phyloP scores from a whole-genome alignment of 257 asterid species.

The Nicotiana paniculata region DNA sequence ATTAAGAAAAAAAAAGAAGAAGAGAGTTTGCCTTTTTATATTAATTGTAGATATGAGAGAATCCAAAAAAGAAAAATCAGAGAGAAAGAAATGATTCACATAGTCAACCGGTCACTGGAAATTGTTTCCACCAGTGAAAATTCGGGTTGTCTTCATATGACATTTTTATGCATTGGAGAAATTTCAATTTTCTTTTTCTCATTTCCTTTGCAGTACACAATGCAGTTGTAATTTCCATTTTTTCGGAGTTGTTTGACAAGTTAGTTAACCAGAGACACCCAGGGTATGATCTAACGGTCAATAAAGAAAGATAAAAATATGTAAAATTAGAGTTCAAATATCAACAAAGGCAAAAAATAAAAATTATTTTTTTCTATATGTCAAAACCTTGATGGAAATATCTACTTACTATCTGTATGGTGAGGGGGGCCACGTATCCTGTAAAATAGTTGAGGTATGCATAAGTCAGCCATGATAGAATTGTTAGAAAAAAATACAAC shows the following conservation, averaged over 20 bases:
- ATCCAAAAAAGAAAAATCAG: neutral
- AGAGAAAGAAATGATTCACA: slow-evolving; percentile 8
- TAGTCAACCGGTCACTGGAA: slow-evolving; percentile 46
- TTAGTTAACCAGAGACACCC: neutral
- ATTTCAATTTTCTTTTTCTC: neutral
- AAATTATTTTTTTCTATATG: too few species aligned
- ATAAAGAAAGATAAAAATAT: neutral
- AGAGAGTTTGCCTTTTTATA: neutral
- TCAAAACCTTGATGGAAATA: too few species aligned
- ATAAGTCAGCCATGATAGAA: too few species aligned
- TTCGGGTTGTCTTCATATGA: slow-evolving; percentile 21
- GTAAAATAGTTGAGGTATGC: too few species aligned
- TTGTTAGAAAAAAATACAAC: too few species aligned
- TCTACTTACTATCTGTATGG: too few species aligned
- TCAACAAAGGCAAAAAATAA: neutral
- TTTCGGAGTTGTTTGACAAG: neutral
- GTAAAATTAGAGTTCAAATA: neutral
- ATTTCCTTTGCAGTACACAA: neutral
- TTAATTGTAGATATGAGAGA: neutral
- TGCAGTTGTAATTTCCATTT: neutral
- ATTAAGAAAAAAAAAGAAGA: neutral
- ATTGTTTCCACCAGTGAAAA: neutral
- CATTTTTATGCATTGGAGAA: slow-evolving; percentile 11
- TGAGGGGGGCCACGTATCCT: too few species aligned
- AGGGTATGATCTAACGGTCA: neutral